These are phyloP conservation scores for Stereocaulon alpinum DNA, from an alignment of 495 filamentous ascomycete species.

Conservation along the genomic window DNA sequence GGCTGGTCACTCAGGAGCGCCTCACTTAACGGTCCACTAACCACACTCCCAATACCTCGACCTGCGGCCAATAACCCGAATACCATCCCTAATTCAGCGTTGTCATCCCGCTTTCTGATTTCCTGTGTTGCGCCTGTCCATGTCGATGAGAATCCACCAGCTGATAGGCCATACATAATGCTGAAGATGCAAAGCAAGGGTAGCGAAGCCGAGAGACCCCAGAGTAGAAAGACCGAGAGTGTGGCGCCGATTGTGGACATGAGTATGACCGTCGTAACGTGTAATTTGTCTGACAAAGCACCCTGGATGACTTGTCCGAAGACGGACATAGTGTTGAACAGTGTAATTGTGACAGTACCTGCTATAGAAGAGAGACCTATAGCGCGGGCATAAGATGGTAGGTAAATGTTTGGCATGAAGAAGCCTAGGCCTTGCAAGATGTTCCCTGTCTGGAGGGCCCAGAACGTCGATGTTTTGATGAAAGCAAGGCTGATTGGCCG, in stretches of 20 bases:
- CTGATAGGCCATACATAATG: conserved; percentile 59
- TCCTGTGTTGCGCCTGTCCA: conserved; percentile 54
- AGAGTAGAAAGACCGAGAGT: conserved; percentile 52
- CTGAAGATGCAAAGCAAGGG: conserved; percentile 54
- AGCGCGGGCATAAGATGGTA: conserved; percentile 47
- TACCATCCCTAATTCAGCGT: conserved; percentile 47
- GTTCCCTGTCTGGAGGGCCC: conserved; percentile 46
- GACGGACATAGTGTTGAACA: conserved; percentile 48
- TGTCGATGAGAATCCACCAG: conserved; percentile 49
- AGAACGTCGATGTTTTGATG: conserved; percentile 39
- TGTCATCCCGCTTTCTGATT: conserved; percentile 37
- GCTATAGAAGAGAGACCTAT: conserved; percentile 36
- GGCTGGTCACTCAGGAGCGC: conserved; percentile 36
- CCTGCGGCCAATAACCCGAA: conserved; percentile 54
- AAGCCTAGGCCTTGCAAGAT: conserved; percentile 54
- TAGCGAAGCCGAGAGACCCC: conserved; percentile 49
- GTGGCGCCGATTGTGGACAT: conserved; percentile 49
- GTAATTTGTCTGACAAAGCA: conserved; percentile 46
- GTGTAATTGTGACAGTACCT: conserved; percentile 41
- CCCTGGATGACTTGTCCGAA: conserved; percentile 52
- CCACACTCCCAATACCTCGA: conserved; percentile 55
- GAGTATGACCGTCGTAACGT: conserved; percentile 50
- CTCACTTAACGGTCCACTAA: conserved; percentile 51
- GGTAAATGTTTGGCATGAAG: conserved; percentile 57
- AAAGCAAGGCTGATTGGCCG: conserved; percentile 40